phyloP scores from a whole-genome alignment of 805 yeast genomes.

The Lipomyces lipofer region DNA sequence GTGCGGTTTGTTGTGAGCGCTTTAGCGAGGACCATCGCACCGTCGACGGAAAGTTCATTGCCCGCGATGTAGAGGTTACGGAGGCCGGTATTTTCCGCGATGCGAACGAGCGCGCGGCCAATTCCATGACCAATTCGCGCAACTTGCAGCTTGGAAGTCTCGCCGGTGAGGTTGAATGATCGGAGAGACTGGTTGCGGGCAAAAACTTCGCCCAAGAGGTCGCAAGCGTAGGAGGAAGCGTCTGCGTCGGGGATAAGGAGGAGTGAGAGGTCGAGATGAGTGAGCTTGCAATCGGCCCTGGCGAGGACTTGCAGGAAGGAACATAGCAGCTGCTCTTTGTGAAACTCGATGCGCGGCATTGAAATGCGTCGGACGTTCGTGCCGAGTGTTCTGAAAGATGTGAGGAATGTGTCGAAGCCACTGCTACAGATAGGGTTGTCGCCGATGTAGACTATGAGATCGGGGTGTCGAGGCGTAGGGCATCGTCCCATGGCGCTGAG shows the following conservation, averaged over 20 bases:
- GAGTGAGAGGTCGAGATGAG: conserved; percentile 32
- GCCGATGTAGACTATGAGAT: conserved; percentile 27
- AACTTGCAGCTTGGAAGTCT: conserved; percentile 34
- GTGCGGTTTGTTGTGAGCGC: conserved; percentile 27
- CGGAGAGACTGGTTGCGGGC: conserved; percentile 24
- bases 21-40: conserved; percentile 32
- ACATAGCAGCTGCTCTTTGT: conserved; percentile 25
- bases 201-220: conserved; percentile 32
- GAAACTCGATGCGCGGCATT: conserved; percentile 31
- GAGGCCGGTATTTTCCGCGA: conserved; percentile 24
- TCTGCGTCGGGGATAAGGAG: conserved; percentile 34
- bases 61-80: conserved; percentile 29
- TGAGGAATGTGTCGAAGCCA: conserved; percentile 22
- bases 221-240: conserved; percentile 32
- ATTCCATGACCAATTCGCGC: conserved; percentile 33
- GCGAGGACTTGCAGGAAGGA: conserved; percentile 22
- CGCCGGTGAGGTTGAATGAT: conserved; percentile 32
- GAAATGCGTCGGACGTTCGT: conserved; percentile 22
- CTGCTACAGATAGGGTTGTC: conserved; percentile 28
- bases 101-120: conserved; percentile 28
- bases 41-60: conserved; percentile 34
- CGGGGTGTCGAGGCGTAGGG: conserved; percentile 17
- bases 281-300: conserved; percentile 20
- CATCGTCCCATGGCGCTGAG: conserved; percentile 26
- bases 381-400: conserved; percentile 8